Percentiles rank a stretch among this genome's conserved stretches.
Conservation (phyloP, 2,329 filamentous ascomycete genomes). For the Aspergillus latus region DNA sequence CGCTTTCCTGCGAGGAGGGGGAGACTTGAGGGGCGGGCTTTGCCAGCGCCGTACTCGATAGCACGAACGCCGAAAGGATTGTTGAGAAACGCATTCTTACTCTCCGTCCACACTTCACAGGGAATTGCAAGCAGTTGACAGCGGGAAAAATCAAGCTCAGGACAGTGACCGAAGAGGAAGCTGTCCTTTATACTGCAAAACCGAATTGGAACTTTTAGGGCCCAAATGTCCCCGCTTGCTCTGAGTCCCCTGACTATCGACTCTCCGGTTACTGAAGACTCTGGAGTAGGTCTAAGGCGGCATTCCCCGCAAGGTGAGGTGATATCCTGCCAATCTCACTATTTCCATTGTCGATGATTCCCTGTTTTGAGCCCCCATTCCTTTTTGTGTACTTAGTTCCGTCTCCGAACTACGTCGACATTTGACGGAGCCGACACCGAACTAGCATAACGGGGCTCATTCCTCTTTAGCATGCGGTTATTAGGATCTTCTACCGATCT, state of each 20-base stretch:
- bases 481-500: slow-evolving; percentile 9
- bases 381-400: slow-evolving; percentile 7
- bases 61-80: slow-evolving; percentile 22
- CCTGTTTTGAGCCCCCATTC: slow-evolving; percentile 5
- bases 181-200: slow-evolving; percentile 20
- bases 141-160: slow-evolving; percentile 11
- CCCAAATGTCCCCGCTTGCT: slow-evolving; percentile 11
- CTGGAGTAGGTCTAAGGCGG: slow-evolving; percentile 12
- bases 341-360: slow-evolving; percentile 1
- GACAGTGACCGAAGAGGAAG: slow-evolving; percentile 11
- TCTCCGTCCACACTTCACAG: slow-evolving; percentile 17
- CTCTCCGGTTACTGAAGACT: neutral
- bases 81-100: slow-evolving; percentile 26
- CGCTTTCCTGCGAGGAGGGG: slow-evolving; percentile 17
- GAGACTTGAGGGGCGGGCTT: slow-evolving; percentile 20
- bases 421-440: neutral
- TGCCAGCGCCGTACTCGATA: slow-evolving; percentile 25
- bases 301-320: slow-evolving; percentile 23
- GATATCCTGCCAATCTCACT: slow-evolving; percentile 11
- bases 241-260: slow-evolving; percentile 6
- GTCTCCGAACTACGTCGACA: slow-evolving; percentile 11
- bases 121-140: slow-evolving; percentile 21
- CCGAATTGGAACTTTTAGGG: neutral
- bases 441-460: slow-evolving; percentile 14
- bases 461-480: slow-evolving; percentile 11